Percentiles rank a stretch among this genome's conserved stretches.
Evolutionary conservation across 2,329 filamentous ascomycete genomes (phyloP).

Genomic region (Cryphonectria naterciae): DNA sequence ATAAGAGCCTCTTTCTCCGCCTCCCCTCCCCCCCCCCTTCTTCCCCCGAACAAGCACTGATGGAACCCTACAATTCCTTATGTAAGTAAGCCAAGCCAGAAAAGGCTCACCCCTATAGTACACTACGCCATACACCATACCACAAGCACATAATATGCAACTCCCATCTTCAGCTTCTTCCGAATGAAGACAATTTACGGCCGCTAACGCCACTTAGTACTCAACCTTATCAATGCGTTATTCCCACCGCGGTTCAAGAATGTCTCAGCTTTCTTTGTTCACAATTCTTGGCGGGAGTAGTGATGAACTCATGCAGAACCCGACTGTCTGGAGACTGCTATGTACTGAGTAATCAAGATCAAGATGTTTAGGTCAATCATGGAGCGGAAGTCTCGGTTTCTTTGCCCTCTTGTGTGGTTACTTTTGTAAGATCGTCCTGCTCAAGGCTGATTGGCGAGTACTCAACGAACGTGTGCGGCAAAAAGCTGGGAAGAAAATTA

Average conservation of each 20-base stretch:
- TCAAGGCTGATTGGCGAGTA: not conserved
- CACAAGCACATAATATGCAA: no score
- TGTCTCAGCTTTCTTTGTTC: slow-evolving; percentile 9
- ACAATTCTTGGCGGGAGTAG: not conserved
- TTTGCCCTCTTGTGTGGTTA: not conserved
- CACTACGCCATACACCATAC: no score
- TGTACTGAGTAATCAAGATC: not conserved
- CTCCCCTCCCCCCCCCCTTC: no score
- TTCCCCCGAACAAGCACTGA: no score
- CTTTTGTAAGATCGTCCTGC: not conserved
- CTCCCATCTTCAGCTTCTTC: no score
- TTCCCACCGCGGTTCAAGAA: not conserved
- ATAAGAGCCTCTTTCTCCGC: no score
- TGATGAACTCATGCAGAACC: not conserved
- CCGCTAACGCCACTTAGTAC: not conserved
- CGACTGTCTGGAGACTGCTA: not conserved
- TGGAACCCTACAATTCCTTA: no score
- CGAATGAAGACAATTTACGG: not conserved
- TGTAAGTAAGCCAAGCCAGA: no score
- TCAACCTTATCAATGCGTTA: not conserved
- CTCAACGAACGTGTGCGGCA: not conserved
- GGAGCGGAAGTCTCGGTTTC: not conserved
- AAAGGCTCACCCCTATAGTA: no score
- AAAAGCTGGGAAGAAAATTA: not conserved
- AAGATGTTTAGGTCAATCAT: not conserved